Conservation (phyloP, 805 yeast genomes). For the Candida sanyiensis region DNA sequence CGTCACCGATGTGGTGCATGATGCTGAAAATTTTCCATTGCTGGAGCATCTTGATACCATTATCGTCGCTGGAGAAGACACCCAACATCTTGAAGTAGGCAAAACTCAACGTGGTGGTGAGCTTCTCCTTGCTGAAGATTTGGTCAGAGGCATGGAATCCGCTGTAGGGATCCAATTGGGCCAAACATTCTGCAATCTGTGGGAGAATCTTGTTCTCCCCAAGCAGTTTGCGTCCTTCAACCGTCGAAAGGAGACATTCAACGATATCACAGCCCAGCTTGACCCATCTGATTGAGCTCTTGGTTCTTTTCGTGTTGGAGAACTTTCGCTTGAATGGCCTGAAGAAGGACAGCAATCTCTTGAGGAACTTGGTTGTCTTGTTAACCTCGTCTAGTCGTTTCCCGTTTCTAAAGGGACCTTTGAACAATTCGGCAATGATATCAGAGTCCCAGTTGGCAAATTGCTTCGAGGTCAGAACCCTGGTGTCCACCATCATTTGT, state of each 20-base stretch:
- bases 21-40: constrained; percentile 84
- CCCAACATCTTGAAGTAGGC: constrained; percentile 84
- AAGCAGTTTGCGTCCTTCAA: constrained; percentile 63
- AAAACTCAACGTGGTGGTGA: constrained; percentile 57
- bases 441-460: constrained; percentile 88
- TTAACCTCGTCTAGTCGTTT: constrained; percentile 70
- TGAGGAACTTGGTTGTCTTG: constrained; percentile 77
- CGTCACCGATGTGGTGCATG: constrained; percentile 62
- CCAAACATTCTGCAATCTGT: constrained; percentile 84
- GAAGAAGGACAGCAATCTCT: constrained; percentile 77
- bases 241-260: constrained; percentile 52
- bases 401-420: constrained; percentile 75
- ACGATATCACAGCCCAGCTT: constrained; percentile 73
- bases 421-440: constrained; percentile 60
- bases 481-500: constrained; percentile 58
- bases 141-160: constrained; percentile 73
- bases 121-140: constrained; percentile 53
- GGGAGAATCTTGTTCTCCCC: constrained; percentile 73
- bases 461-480: constrained; percentile 71
- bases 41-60: constrained; percentile 65
- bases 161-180: constrained; percentile 75
- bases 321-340: constrained; percentile 89
- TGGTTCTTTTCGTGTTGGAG: constrained; percentile 45
- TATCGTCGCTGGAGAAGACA: constrained; percentile 48
- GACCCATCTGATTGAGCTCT: constrained; percentile 50